These are phyloP conservation scores for Tetrapisispora iriomotensis DNA, from an alignment of 805 yeast species.

Conservation along the genomic window DNA sequence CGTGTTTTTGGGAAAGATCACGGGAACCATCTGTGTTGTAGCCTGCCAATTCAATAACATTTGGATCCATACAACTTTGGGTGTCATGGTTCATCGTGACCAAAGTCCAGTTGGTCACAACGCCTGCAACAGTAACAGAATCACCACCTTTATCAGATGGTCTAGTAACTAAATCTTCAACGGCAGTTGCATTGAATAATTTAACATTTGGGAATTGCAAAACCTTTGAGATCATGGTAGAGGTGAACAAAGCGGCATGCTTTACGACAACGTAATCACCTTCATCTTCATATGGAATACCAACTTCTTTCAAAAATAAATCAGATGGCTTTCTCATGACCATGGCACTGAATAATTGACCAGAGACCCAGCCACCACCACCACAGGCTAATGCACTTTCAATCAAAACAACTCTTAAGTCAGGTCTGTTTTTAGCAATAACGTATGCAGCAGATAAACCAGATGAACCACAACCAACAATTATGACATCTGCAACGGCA, in stretches of 20 bases:
- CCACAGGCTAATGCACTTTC: slow-evolving; percentile 73
- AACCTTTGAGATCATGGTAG: slow-evolving; percentile 61
- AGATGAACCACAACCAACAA: slow-evolving; percentile 72
- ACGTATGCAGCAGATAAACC: slow-evolving; percentile 71
- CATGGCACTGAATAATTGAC: slow-evolving; percentile 70
- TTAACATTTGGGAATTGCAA: slow-evolving; percentile 64
- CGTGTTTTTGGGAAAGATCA: slow-evolving; percentile 29
- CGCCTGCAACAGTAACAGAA: slow-evolving; percentile 57
- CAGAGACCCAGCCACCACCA: slow-evolving; percentile 75
- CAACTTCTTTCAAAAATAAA: slow-evolving; percentile 51
- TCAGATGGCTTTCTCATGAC: slow-evolving; percentile 75
- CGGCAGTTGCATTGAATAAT: slow-evolving; percentile 71
- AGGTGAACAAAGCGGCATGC: slow-evolving; percentile 70
- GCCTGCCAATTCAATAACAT: slow-evolving; percentile 52
- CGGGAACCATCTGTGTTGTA: slow-evolving; percentile 26
- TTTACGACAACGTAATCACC: slow-evolving; percentile 73
- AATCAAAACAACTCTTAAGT: slow-evolving; percentile 59
- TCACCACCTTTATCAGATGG: slow-evolving; percentile 46
- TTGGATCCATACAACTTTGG: slow-evolving; percentile 77
- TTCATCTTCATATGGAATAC: slow-evolving; percentile 63
- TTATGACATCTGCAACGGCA: slow-evolving; percentile 65
- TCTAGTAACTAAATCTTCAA: slow-evolving; percentile 70
- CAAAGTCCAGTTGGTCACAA: slow-evolving; percentile 75
- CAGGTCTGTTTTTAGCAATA: slow-evolving; percentile 65
- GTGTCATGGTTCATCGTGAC: slow-evolving; percentile 67